A percentile compares a stretch with the other conserved stretches of the same genome.
phyloP scores from a whole-genome alignment of 2,329 filamentous ascomycete species.

The Teratosphaeria viscida region DNA sequence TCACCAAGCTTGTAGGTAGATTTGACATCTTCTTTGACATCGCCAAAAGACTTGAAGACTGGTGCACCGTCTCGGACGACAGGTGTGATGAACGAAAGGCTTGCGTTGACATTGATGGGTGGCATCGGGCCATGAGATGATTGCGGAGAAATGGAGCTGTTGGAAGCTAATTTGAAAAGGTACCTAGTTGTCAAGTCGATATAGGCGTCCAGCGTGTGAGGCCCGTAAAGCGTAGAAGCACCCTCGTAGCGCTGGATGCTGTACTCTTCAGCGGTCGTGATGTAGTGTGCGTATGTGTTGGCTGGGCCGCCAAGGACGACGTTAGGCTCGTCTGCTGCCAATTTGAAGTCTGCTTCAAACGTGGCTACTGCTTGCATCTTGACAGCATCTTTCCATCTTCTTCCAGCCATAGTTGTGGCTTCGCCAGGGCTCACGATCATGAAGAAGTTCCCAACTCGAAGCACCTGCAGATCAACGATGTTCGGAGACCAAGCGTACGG shows the following conservation, averaged over 20 bases:
- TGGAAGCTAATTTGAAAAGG: conserved; percentile 31
- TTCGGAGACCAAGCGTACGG: conserved; percentile 89
- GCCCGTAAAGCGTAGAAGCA: conserved; percentile 82
- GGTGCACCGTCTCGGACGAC: conserved; percentile 65
- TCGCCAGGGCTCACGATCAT: conserved; percentile 62
- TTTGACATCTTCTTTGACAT: conserved; percentile 47
- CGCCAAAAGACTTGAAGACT: conserved; percentile 59
- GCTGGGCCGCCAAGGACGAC: conserved; percentile 81
- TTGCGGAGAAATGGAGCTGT: conserved; percentile 13
- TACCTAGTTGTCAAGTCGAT: conserved; percentile 73
- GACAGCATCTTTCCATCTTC: conserved; percentile 71
- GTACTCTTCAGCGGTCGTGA: conserved; percentile 71
- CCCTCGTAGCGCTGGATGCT: conserved; percentile 83
- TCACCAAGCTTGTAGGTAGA: conserved; percentile 45
- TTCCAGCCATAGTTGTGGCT: conserved; percentile 83
- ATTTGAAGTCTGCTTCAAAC: conserved; percentile 16
- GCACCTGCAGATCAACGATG: conserved; percentile 75
- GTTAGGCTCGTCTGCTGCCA: conserved; percentile 48
- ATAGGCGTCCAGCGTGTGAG: conserved; percentile 71
- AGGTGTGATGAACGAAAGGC: conserved; percentile 67
- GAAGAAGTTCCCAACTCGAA: conserved; percentile 74
- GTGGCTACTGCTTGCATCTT: conserved; percentile 35
- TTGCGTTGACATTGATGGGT: conserved; percentile 67
- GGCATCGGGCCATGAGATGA: conserved; percentile 47
- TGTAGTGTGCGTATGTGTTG: conserved; percentile 82